Percentiles rank a stretch among this genome's conserved stretches.
Conservation (phyloP, 2,329 filamentous ascomycete genomes). For the Verticillium longisporum region DNA sequence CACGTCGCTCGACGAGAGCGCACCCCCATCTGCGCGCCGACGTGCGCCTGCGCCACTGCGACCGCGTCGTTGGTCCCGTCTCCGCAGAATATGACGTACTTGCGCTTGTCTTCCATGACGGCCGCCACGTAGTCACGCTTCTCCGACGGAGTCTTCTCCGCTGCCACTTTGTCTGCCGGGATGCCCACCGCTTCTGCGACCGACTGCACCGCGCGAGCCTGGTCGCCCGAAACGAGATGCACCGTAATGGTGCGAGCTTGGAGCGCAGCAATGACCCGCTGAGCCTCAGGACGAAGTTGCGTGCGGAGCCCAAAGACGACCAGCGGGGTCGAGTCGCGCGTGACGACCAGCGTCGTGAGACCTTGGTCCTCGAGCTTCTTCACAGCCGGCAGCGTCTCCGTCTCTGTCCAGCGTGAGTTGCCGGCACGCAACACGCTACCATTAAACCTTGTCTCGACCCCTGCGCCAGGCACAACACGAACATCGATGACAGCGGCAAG, state of each 20-base stretch:
- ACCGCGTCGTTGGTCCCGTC: constrained; percentile 60
- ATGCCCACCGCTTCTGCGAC: constrained; percentile 36
- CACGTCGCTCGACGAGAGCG: constrained; percentile 38
- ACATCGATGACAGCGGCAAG: constrained; percentile 14
- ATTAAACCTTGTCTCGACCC: constrained; percentile 28
- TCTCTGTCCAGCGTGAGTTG: constrained; percentile 35
- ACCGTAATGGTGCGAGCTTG: constrained; percentile 37
- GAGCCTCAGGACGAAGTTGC: constrained; percentile 29
- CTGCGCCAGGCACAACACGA: constrained; percentile 29
- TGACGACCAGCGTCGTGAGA: constrained; percentile 20
- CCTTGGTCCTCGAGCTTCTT: constrained; percentile 11
- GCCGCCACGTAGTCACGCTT: constrained; percentile 46
- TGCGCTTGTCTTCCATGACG: constrained; percentile 22
- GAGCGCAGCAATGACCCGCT: constrained; percentile 35
- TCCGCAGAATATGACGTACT: constrained; percentile 48
- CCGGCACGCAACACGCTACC: constrained; percentile 30
- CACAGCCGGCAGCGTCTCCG: constrained; percentile 14
- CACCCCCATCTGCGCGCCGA: constrained; percentile 54
- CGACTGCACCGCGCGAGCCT: constrained; percentile 36
- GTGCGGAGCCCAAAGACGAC: constrained; percentile 43
- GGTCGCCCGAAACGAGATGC: constrained; percentile 52
- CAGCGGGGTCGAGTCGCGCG: constrained; percentile 18
- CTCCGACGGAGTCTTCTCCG: constrained; percentile 41
- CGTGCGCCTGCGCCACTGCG: constrained; percentile 51
- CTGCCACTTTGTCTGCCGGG: constrained; percentile 27